These are phyloP conservation scores for Poronia punctata DNA, from an alignment of 495 filamentous ascomycete genomes.

Conservation along the genomic window DNA sequence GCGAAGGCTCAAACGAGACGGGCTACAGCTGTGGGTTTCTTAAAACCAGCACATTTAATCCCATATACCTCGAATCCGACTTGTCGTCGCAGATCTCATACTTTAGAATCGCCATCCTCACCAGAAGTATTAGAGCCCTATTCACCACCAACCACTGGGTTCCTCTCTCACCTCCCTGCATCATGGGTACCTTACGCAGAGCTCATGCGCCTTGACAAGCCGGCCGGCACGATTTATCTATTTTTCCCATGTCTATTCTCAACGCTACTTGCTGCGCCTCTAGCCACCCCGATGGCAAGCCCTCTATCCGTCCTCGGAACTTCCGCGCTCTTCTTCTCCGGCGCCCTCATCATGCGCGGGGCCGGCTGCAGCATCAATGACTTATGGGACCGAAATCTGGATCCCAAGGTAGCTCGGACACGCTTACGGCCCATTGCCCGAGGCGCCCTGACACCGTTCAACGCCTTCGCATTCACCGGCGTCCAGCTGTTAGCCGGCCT, in stretches of 20 bases:
- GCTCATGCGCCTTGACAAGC: conserved; percentile 87
- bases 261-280: conserved; percentile 62
- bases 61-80: conserved; percentile 2
- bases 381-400: conserved; percentile 90
- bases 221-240: conserved; percentile 89
- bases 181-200: conserved; percentile 91
- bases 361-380: conserved; percentile 99
- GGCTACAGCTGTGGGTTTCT: conserved; percentile 14
- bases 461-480: conserved; percentile 76
- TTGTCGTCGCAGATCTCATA: conserved; percentile 13
- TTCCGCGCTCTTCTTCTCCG: conserved; percentile 70
- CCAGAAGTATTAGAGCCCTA: conserved; percentile 38
- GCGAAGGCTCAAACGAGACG: neutral
- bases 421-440: conserved; percentile 84
- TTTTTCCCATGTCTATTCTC: conserved; percentile 94
- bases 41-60: conserved; percentile 16
- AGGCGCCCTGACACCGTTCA: conserved; percentile 65
- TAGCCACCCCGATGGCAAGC: conserved; percentile 51
- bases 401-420: conserved; percentile 83
- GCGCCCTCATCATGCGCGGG: conserved; percentile 91
- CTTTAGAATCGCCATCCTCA: conserved; percentile 18
- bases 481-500: conserved; percentile 75
- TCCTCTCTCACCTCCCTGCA: conserved; percentile 67
- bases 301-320: conserved; percentile 55
- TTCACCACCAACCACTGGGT: conserved; percentile 60